Evolutionary conservation across 352 stramenopile genomes (phyloP).

Genomic region (Phytophthora podocarpi): DNA sequence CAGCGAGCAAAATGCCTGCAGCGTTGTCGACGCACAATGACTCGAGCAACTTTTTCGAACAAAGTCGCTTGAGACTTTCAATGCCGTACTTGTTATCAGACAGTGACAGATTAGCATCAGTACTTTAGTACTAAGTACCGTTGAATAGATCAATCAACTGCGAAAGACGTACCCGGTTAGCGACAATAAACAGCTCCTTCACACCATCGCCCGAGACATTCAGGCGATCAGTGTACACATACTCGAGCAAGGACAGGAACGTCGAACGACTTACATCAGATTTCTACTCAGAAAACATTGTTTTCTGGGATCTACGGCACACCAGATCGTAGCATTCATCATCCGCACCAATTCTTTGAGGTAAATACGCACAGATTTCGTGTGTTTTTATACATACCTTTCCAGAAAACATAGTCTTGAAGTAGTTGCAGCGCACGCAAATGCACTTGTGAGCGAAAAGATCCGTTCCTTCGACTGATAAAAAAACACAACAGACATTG

Average conservation of each 20-base stretch:
- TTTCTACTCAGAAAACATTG: slow-evolving; percentile 74
- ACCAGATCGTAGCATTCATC: too few species aligned
- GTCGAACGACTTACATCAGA: slow-evolving; percentile 89
- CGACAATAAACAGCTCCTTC: slow-evolving; percentile 92
- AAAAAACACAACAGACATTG: not conserved
- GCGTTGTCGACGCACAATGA: slow-evolving; percentile 95
- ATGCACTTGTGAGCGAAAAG: slow-evolving; percentile 90
- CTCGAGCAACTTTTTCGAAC: slow-evolving; percentile 93
- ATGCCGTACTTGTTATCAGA: slow-evolving; percentile 58
- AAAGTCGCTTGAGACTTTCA: slow-evolving; percentile 86
- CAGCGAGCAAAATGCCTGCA: slow-evolving; percentile 93
- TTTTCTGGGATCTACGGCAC: slow-evolving; percentile 89
- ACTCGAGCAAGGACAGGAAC: slow-evolving; percentile 93
- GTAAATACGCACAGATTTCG: not conserved
- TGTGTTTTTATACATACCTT: too few species aligned
- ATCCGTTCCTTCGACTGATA: slow-evolving; percentile 67
- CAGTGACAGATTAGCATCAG: not conserved
- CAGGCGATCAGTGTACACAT: slow-evolving; percentile 94
- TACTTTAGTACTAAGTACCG: too few species aligned
- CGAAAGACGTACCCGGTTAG: slow-evolving; percentile 64
- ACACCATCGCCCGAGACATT: slow-evolving; percentile 85
- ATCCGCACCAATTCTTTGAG: not conserved
- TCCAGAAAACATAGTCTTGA: slow-evolving; percentile 78
- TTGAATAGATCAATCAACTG: too few species aligned
- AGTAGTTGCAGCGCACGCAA: slow-evolving; percentile 92